These are phyloP conservation scores for Huntiella abstrusa DNA, from an alignment of 2,329 filamentous ascomycete species.

Conservation along the genomic window DNA sequence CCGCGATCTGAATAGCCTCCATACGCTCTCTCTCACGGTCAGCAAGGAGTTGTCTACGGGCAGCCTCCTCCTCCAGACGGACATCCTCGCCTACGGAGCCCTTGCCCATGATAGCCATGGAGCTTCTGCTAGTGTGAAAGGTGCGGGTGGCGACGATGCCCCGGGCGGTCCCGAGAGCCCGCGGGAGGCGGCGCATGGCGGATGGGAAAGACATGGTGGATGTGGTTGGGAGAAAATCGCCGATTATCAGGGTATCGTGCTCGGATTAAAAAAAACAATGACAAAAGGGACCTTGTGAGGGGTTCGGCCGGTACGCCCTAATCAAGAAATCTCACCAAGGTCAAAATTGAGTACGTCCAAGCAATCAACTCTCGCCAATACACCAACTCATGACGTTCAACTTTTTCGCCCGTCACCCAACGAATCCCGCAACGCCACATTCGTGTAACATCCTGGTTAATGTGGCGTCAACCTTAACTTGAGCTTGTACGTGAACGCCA, in stretches of 20 bases:
- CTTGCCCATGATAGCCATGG: constrained; percentile 14
- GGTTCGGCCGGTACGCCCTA: too few species aligned
- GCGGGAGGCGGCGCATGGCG: constrained; percentile 24
- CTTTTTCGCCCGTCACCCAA: constrained; percentile 3
- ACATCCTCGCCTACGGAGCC: constrained; percentile 10
- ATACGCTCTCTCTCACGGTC: constrained; percentile 22
- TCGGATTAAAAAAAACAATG: neutral
- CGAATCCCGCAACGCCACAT: neutral
- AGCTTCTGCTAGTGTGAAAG: constrained; percentile 15
- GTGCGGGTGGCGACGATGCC: constrained; percentile 14
- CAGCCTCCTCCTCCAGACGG: constrained; percentile 5
- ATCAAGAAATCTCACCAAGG: too few species aligned
- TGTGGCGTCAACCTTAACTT: too few species aligned
- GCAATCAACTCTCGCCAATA: too few species aligned
- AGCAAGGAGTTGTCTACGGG: constrained; percentile 17
- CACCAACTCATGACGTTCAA: neutral
- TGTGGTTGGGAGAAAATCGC: neutral
- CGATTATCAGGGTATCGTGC: neutral
- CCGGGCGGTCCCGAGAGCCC: constrained; percentile 19
- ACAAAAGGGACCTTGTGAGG: too few species aligned
- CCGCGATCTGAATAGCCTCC: constrained; percentile 11
- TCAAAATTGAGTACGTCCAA: too few species aligned
- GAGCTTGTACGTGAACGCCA: too few species aligned
- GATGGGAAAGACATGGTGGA: constrained; percentile 5
- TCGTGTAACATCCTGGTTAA: too few species aligned